Evolutionary conservation across 129 eudicot species (phyloP), one percentile per base, ranked within the genome.

Genomic region (Tagetes erecta): DNA sequence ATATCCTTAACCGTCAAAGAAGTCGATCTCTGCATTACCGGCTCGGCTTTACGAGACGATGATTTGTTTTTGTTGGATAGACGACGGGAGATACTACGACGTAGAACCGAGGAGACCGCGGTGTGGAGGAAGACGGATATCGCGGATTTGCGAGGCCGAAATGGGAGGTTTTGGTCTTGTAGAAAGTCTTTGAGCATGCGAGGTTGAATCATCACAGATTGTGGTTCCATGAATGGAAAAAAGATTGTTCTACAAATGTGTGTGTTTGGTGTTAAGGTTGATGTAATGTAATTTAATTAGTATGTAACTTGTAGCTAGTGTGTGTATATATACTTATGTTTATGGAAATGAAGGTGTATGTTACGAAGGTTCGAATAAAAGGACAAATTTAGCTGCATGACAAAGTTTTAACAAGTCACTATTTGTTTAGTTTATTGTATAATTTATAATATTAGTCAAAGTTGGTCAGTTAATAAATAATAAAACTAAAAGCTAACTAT

Each of bases 1-100:
- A 92, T 92, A 76, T 92, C 98, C 83, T 89, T 92, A 20, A 92
- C 96, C 49, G 78, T 90, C 37, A 87, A 87, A 4, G 80, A 81
- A 3, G 55, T 67, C 0, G 83, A 42, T 56, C 79, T 73, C 41
- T 59, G 13, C 74, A 79, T 72, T 20, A 68, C 55, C 27, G 83
- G 78, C 63, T 79, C 83, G 13, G 78, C 51, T 2, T 14, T 4
- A 36, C 70, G 52, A 47, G 71, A 46, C 1, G 68, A 53, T 1
- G 74, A 60, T 33, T 44, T 36, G 67, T 49, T 78, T 73, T 45
- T 70, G 37, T 3, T 38, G 13, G 73, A 73, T 53, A 80, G 70
- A 73, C 85, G 85, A 2, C 88, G 76, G 12, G 91, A 77, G 64
- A 85, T 71, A 82, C 83, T 85, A 3, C 86, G 80, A 2, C 81